These are phyloP conservation scores for Peniophora sp. DNA, from an alignment of 1,284 basidiomycete genomes.

Conservation along the genomic window DNA sequence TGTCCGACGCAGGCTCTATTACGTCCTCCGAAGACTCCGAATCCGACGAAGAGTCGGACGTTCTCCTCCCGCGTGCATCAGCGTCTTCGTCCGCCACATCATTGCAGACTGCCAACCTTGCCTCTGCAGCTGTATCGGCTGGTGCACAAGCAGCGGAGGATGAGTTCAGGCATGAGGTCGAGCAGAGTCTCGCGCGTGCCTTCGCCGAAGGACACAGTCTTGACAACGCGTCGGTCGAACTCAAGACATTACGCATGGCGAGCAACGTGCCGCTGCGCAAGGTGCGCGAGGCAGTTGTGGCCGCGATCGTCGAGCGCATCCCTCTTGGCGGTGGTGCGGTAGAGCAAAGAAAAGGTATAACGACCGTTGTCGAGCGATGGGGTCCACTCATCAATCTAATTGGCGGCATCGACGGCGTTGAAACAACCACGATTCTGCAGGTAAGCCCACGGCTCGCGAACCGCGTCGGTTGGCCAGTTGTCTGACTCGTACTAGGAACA, in stretches of 20 bases:
- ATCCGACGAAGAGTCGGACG: conserved; percentile 25
- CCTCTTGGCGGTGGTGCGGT: conserved; percentile 41
- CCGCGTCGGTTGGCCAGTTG: neutral
- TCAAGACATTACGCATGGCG: conserved; percentile 93
- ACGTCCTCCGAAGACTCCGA: conserved; percentile 27
- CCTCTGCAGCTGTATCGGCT: conserved; percentile 24
- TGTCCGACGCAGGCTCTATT: conserved; percentile 50
- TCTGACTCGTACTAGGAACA: conserved; percentile 34
- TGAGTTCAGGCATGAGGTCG: conserved; percentile 76
- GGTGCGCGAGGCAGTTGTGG: conserved; percentile 75
- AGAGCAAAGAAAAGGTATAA: conserved; percentile 56
- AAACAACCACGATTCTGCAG: conserved; percentile 66
- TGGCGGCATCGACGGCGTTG: conserved; percentile 68
- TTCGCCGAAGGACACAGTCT: conserved; percentile 87
- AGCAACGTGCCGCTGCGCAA: conserved; percentile 76
- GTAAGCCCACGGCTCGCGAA: no score
- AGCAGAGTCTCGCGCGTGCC: conserved; percentile 78
- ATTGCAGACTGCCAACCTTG: conserved; percentile 26
- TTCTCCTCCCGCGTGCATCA: conserved; percentile 21
- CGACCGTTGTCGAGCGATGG: conserved; percentile 55
- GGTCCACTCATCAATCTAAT: conserved; percentile 65
- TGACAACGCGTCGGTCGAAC: conserved; percentile 86
- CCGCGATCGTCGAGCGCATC: conserved; percentile 63
- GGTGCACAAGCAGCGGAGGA: conserved; percentile 38
- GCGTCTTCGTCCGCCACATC: conserved; percentile 32